phyloP scores from a whole-genome alignment of 2,329 filamentous ascomycete species.

The Penicillium sclerotiorum region DNA sequence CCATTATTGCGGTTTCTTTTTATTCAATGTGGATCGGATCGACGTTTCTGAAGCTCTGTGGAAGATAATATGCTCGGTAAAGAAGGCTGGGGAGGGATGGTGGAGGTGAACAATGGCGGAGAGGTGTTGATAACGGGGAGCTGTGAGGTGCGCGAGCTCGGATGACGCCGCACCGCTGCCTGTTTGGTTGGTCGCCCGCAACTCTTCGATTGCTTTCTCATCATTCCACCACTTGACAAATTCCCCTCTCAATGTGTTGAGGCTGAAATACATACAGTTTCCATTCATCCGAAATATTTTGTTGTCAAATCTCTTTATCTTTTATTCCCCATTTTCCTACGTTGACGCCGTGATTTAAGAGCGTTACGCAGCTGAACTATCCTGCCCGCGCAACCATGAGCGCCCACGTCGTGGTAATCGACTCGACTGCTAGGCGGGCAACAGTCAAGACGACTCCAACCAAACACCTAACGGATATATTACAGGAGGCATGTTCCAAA shows the following conservation, averaged over 20 bases:
- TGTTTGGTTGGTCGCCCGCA: conserved; percentile 22
- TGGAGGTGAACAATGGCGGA: conserved; percentile 20
- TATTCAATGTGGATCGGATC: conserved; percentile 16
- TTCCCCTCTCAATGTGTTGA: conserved; percentile 5
- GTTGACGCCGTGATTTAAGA: not conserved
- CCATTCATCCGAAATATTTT: too few species aligned
- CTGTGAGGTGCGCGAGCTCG: conserved; percentile 33
- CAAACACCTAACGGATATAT: conserved; percentile 80
- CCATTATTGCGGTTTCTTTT: conserved; percentile 26
- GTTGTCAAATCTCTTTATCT: conserved; percentile 15
- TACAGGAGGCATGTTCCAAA: conserved; percentile 85
- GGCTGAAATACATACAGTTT: too few species aligned
- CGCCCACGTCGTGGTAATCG: conserved; percentile 84
- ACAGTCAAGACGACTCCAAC: conserved; percentile 81
- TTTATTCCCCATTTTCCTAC: not conserved
- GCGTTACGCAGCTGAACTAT: too few species aligned
- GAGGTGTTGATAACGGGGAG: conserved; percentile 33
- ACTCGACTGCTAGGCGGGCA: conserved; percentile 74
- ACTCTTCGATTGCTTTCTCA: conserved; percentile 31
- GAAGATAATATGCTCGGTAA: conserved; percentile 9
- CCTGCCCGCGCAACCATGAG: conserved; percentile 61
- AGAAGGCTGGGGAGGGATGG: conserved; percentile 15
- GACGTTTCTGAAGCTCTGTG: conserved; percentile 15
- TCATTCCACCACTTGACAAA: conserved; percentile 11
- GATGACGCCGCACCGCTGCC: conserved; percentile 38